These are phyloP conservation scores for Pichia sp. DNA, from an alignment of 1,139 yeast species.

Conservation along the genomic window DNA sequence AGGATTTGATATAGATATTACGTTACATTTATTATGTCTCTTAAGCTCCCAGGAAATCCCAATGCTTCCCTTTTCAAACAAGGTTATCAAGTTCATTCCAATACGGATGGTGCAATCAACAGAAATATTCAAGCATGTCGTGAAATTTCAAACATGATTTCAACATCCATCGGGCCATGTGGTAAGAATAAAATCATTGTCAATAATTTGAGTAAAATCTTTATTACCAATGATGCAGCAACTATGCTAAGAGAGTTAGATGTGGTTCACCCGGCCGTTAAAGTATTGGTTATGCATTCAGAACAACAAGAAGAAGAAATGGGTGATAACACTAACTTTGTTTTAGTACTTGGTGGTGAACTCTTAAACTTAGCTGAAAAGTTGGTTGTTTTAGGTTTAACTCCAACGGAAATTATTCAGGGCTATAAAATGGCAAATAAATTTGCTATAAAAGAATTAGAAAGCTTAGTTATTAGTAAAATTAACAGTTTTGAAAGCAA, in stretches of 20 bases:
- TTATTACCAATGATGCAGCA: slow-evolving; percentile 94
- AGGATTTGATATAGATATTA: too few relatives aligned
- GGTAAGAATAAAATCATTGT: slow-evolving; percentile 95
- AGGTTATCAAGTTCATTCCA: slow-evolving; percentile 85
- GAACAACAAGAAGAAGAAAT: slow-evolving; percentile 92
- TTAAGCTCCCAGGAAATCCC: slow-evolving; percentile 89
- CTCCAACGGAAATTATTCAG: slow-evolving; percentile 83
- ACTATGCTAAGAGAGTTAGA: slow-evolving; percentile 91
- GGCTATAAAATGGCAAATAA: slow-evolving; percentile 82
- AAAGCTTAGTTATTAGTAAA: slow-evolving; percentile 55
- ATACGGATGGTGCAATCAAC: slow-evolving; percentile 90
- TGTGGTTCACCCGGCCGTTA: slow-evolving; percentile 95
- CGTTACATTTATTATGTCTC: slow-evolving; percentile 50
- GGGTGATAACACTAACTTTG: slow-evolving; percentile 74
- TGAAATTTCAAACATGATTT: slow-evolving; percentile 84
- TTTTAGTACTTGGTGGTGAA: slow-evolving; percentile 83
- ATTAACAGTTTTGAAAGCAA: slow-evolving; percentile 53
- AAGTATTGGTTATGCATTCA: slow-evolving; percentile 90
- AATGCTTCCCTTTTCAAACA: slow-evolving; percentile 90
- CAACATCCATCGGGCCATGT: slow-evolving; percentile 95
- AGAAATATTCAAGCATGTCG: slow-evolving; percentile 92
- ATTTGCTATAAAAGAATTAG: slow-evolving; percentile 63
- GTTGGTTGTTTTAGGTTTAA: slow-evolving; percentile 74
- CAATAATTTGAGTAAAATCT: slow-evolving; percentile 72
- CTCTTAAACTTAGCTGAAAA: slow-evolving; percentile 78